Percentiles rank a stretch among this genome's conserved stretches.
Conservation (phyloP, 1,284 basidiomycete species). For the Pseudozyma hubeiensis region DNA sequence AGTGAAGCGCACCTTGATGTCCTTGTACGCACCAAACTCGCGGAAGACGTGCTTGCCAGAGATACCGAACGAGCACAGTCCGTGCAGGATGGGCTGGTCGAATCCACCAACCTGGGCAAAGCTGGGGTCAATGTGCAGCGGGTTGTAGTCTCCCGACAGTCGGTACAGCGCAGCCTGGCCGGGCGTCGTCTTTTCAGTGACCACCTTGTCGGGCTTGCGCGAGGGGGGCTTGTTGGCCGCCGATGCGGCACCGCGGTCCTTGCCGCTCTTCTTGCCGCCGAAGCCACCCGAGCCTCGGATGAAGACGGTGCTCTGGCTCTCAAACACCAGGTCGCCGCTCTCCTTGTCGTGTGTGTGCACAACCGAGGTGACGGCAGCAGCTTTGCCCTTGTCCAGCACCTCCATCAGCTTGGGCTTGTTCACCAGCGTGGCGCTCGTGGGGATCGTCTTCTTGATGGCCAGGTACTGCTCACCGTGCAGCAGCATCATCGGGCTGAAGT, state of each 20-base stretch:
- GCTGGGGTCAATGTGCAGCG: slow-evolving; percentile 90
- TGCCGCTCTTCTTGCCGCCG: slow-evolving; percentile 87
- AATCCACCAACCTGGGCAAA: slow-evolving; percentile 96
- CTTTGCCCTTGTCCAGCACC: slow-evolving; percentile 72
- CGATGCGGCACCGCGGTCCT: slow-evolving; percentile 88
- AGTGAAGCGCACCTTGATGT: slow-evolving; percentile 95
- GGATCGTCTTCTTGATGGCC: slow-evolving; percentile 86
- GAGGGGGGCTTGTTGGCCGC: slow-evolving; percentile 83
- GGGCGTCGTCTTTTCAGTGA: slow-evolving; percentile 62
- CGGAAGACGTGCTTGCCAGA: slow-evolving; percentile 93
- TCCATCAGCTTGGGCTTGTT: slow-evolving; percentile 76
- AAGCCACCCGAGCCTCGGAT: slow-evolving; percentile 95
- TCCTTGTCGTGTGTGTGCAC: slow-evolving; percentile 58
- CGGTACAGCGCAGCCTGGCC: slow-evolving; percentile 79
- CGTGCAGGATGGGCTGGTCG: slow-evolving; percentile 80
- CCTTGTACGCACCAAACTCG: slow-evolving; percentile 84
- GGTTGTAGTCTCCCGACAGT: slow-evolving; percentile 75
- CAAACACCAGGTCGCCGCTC: slow-evolving; percentile 85
- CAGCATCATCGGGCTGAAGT: slow-evolving; percentile 94
- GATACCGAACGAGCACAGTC: slow-evolving; percentile 92
- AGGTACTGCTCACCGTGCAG: slow-evolving; percentile 98
- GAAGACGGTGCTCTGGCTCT: slow-evolving; percentile 92
- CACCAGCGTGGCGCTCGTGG: slow-evolving; percentile 84
- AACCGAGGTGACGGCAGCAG: slow-evolving; percentile 53
- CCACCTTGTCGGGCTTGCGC: slow-evolving; percentile 64